phyloP scores from a whole-genome alignment of 129 eudicot genomes.

The Centella asiatica region DNA sequence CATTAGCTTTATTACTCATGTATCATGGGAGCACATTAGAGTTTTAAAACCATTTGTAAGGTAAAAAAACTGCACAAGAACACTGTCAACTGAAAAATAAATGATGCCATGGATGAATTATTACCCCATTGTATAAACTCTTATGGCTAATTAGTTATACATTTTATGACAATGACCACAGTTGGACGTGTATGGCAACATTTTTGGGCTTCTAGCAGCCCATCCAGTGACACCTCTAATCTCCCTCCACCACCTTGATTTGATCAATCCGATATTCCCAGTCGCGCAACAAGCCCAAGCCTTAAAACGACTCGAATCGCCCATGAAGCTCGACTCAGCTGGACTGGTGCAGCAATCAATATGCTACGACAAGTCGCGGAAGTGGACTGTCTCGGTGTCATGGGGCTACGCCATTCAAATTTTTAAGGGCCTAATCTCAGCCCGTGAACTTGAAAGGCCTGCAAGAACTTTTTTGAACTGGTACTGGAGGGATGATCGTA shows the following conservation, averaged over 20 bases:
- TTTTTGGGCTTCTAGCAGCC: conserved; percentile 40
- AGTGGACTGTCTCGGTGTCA: conserved; percentile 42
- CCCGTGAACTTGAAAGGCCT: conserved; percentile 37
- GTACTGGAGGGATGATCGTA: conserved; percentile 19
- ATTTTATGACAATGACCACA: not conserved
- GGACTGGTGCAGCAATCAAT: conserved; percentile 54
- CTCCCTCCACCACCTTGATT: conserved; percentile 47
- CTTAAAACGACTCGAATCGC: conserved; percentile 22
- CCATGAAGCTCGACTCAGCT: conserved; percentile 38
- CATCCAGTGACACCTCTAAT: conserved; percentile 52
- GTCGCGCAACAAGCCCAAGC: conserved; percentile 22
- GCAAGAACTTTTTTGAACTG: conserved; percentile 34
- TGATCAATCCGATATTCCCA: conserved; percentile 43
- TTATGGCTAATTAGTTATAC: no score
- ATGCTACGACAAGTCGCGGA: conserved; percentile 31
- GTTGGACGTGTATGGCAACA: conserved; percentile 45
- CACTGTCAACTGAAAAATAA: no score
- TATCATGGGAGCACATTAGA: no score
- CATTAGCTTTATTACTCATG: no score
- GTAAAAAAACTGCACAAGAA: no score
- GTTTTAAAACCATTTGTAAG: no score
- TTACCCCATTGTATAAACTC: no score
- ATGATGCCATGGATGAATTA: no score
- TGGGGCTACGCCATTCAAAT: conserved; percentile 59
- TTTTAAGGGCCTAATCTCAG: conserved; percentile 19